Base-by-base conservation (phyloP, 2,329 filamentous ascomycete species). In the Sporothrix sp. region DNA sequence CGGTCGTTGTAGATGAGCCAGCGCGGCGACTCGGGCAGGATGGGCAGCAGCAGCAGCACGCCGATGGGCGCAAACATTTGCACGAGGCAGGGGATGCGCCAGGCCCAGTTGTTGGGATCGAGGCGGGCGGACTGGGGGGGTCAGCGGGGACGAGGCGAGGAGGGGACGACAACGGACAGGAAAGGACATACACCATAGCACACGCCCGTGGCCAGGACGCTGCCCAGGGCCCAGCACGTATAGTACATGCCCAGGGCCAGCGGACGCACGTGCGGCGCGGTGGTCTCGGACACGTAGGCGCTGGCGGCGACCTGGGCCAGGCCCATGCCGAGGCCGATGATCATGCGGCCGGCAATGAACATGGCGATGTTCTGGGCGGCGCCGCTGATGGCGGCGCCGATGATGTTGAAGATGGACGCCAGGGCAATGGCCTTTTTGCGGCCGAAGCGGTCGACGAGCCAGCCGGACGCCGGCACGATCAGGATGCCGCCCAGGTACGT, bases 1-100 rank as follows among this genome's bases (percentile, higher is more conserved):
- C 60, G 60, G 28, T 56, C 57, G 16, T 65, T 60, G 28, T 60
- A 59, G 54, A 60, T 63, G 9, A 68, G 59, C 64, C 65, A 69
- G 6, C 65, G 60, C 7, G 65, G 65, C 0, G 63, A 66, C 25
- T 67, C 60, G 7, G 61, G 56, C 14, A 58, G 21, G 21, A 57
- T 54, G 1, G 50, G 54, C 10, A 58, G 45, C 27, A 58, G 46
- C 39, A 33, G 16, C 2, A 58, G 42, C 16, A 56, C 49, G 23
- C 57, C 51, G 51, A 58, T 18, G 37, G 58, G 56, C 1, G 54
- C 53, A 42, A 58, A 42, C 16, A 46, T 58, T 40, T 61, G 59
- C 7, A 61, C 35, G 7, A 58, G 52, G 44, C 52, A 58, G 4
- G 59, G 57, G 16, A 59, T 51, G 32, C 57, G 51, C 56, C 57